Evolutionary conservation across 345 rosid genomes (phyloP), one percentile per base, ranked within the genome.

Genomic region (Brassica carinata): DNA sequence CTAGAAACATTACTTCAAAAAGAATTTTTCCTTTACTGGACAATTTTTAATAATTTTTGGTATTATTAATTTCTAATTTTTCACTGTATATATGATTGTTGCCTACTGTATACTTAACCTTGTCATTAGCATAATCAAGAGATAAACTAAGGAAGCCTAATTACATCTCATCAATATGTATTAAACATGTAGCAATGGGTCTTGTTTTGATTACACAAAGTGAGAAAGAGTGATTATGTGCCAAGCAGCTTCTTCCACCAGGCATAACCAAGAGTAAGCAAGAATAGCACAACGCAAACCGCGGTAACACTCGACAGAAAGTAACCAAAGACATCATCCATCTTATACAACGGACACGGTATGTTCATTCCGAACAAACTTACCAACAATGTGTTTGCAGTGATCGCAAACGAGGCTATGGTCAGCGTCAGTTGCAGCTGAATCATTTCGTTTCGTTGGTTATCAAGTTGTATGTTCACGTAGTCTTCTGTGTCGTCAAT

Each of bases 401-500:
- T 88, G 79, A 94, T 86, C 1, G 97, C 92, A 73, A 92, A 90
- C 5, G 95, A 89, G 92, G 94, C 94, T 73, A 92, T 92, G 29
- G 92, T 92, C 79, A 94, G 79, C 17, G 79, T 87, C 90, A 92
- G 79, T 78, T 92, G 97, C 14, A 92, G 89, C 83, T 94, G 97
- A 80, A 94, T 92, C 76, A 94, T 90, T 78, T 94, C 94, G 17
- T 95, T 95, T 18, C 97, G 90, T 82, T 91, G 98, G 79, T 91
- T 91, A 84, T 90, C 94, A 6, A 92, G 89, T 75, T 92, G 98
- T 74, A 94, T 92, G 74, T 94, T 94, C 65, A 94, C 97, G 7
- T 91, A 94, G 79, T 94, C 97, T 85, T 94, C 97, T 2, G 98
- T 92, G 79, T 94, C 98, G 70, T 92, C 97, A 45, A 95, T 93